Evolutionary conservation across 2,329 filamentous ascomycete species (phyloP), one percentile per base, ranked within the genome.

Genomic region (Fusarium sp.): DNA sequence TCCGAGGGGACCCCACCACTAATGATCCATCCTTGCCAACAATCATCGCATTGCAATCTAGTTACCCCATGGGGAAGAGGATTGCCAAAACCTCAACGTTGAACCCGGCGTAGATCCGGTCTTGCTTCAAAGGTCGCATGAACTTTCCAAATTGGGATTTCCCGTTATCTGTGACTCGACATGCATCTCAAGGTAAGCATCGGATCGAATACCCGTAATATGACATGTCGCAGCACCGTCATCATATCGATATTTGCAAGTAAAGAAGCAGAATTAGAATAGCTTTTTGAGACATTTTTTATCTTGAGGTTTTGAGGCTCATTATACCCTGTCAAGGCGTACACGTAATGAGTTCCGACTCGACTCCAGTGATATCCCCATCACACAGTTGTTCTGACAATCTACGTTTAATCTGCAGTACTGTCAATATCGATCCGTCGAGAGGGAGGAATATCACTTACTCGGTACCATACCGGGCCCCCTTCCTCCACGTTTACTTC

Each of bases 401-500:
- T 44, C 40, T 44, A 44, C 40, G 11, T 23, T 44, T 44, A 23
- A 6, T 23, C 40, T 44, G 13, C 4, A 44, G 14, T 2, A 0
- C 13, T 44, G 40, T 44, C 20, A 44, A 23, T 25, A 46, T 25
- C 14, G 4, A 6, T 25, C 5, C 14, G 3, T 34, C 34, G 4
- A n/a, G 25, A 27, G 16, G 4, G 2, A 31, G 2, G 10, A 33
- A 29, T 27, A 2, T 4, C 20, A 72, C 75, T 70, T 58, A 77
- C 75, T 72, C 67, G 57, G 64, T 44, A 58, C 34, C 34, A 38
- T 67, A 70, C 64, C 74, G 58, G 61, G 62, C 72, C 75, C 75
- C 74, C 71, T 76, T 77, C 75, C 75, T 77, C 75, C 75, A 69
- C 75, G 50, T 56, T 62, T 29, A 46, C 57, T 65, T 60, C 55